Percentiles rank a stretch among this genome's conserved stretches.
phyloP scores from a whole-genome alignment of 345 rosid species.

The Hibiscus tridactylites region DNA sequence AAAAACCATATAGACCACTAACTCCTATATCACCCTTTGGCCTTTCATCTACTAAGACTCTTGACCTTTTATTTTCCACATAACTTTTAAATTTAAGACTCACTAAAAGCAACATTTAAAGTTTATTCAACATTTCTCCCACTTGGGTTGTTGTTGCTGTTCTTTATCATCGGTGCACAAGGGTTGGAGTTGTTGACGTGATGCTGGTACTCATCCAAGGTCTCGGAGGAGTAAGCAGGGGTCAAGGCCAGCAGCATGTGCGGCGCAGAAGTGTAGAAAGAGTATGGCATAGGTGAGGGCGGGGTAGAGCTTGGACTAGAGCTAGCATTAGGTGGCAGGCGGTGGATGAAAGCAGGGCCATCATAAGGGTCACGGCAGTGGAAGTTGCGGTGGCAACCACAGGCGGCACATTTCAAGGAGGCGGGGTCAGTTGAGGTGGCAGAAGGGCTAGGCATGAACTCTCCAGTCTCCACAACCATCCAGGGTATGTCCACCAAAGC shows the following conservation, averaged over 20 bases:
- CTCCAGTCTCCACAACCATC: constrained; percentile 99
- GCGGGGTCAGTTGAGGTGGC: constrained; percentile 36
- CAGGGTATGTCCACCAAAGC: constrained; percentile 61
- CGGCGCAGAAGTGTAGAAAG: constrained; percentile 59
- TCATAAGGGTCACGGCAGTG: constrained; percentile 53
- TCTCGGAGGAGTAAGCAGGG: constrained; percentile 29
- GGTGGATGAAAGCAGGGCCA: constrained; percentile 19
- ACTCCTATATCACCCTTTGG: no score
- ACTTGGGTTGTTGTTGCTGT: constrained; percentile 10
- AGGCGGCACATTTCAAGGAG: constrained; percentile 66
- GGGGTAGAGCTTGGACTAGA: constrained; percentile 24
- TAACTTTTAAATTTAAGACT: no score
- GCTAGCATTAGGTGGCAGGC: constrained; percentile 16
- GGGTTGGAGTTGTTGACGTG: constrained; percentile 8
- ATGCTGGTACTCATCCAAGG: constrained; percentile 23
- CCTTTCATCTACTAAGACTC: no score
- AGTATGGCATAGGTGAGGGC: constrained; percentile 53
- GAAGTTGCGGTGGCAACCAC: constrained; percentile 93
- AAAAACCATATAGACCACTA: no score
- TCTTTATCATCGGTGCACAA: constrained; percentile 1
- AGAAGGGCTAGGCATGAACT: constrained; percentile 52
- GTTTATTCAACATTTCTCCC: no score
- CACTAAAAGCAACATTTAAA: no score
- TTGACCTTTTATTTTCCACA: no score
- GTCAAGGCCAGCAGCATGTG: constrained; percentile 46